phyloP scores from a whole-genome alignment of 129 eudicot genomes.

The Ambrosia artemisiifolia region DNA sequence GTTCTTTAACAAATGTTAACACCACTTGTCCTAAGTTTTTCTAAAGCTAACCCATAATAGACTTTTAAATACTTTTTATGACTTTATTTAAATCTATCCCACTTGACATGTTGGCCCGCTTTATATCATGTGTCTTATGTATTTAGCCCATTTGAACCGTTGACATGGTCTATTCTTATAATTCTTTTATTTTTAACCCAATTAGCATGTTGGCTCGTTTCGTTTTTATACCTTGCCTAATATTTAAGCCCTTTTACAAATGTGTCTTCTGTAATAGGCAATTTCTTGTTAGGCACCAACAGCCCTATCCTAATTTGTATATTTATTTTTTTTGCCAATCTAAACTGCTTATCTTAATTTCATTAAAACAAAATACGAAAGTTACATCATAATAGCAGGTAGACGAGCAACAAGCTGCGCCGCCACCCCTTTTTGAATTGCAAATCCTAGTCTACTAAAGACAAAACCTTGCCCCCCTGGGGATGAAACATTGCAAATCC shows the following conservation, averaged over 20 bases:
- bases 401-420: too few relatives aligned
- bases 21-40: neutral
- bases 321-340: too few relatives aligned
- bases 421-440: too few relatives aligned
- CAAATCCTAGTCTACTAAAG: too few relatives aligned
- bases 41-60: neutral
- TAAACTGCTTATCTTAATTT: too few relatives aligned
- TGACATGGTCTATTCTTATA: neutral
- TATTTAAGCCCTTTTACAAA: neutral
- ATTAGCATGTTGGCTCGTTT: neutral
- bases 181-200: neutral
- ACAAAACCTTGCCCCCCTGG: too few relatives aligned
- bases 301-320: neutral
- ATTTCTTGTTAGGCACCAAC: neutral
- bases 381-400: too few relatives aligned
- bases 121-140: neutral
- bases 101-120: neutral
- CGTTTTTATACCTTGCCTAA: neutral
- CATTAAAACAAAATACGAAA: too few relatives aligned
- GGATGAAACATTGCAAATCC: too few relatives aligned
- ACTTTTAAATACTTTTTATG: too few relatives aligned
- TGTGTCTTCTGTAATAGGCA: neutral
- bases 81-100: neutral
- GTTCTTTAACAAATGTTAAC: neutral
- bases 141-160: neutral